Percentiles rank a stretch among this genome's conserved stretches.
Evolutionary conservation across 1,139 yeast genomes (phyloP).

Genomic region (Suhomyces maxii): DNA sequence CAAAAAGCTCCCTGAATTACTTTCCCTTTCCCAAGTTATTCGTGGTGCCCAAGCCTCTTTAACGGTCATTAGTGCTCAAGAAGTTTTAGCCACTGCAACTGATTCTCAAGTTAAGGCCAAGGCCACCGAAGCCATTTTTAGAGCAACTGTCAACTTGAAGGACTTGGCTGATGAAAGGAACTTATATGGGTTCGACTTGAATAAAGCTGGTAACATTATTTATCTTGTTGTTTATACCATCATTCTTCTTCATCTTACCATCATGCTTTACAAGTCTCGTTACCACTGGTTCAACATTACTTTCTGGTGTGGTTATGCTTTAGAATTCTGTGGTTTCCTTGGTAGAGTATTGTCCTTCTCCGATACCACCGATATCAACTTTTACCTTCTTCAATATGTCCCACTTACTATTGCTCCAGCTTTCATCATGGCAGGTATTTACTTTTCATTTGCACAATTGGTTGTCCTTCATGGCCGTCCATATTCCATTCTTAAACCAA

Average conservation of each 20-base stretch:
- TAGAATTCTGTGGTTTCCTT: constrained; percentile 72
- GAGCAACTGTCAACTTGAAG: constrained; percentile 34
- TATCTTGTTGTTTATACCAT: constrained; percentile 29
- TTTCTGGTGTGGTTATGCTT: constrained; percentile 57
- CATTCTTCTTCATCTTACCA: constrained; percentile 22
- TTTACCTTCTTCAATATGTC: constrained; percentile 65
- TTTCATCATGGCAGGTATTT: constrained; percentile 85
- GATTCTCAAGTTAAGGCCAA: constrained; percentile 23
- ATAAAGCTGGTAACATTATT: constrained; percentile 31
- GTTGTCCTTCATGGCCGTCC: constrained; percentile 67
- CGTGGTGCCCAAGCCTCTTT: constrained; percentile 44
- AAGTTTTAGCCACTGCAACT: constrained; percentile 43
- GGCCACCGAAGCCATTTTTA: constrained; percentile 34
- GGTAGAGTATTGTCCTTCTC: constrained; percentile 54
- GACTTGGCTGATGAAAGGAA: constrained; percentile 29
- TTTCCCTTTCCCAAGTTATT: constrained; percentile 23
- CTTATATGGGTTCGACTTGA: constrained; percentile 24
- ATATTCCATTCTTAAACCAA: constrained; percentile 66
- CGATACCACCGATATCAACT: constrained; percentile 38
- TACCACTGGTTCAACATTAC: constrained; percentile 77
- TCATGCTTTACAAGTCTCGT: constrained; percentile 37
- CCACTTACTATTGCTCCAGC: constrained; percentile 83
- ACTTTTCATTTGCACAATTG: constrained; percentile 72
- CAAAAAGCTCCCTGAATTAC: constrained; percentile 9
- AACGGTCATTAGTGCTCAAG: constrained; percentile 33